Base-by-base conservation (phyloP, 495 filamentous ascomycete genomes). In the Monascus purpureus region DNA sequence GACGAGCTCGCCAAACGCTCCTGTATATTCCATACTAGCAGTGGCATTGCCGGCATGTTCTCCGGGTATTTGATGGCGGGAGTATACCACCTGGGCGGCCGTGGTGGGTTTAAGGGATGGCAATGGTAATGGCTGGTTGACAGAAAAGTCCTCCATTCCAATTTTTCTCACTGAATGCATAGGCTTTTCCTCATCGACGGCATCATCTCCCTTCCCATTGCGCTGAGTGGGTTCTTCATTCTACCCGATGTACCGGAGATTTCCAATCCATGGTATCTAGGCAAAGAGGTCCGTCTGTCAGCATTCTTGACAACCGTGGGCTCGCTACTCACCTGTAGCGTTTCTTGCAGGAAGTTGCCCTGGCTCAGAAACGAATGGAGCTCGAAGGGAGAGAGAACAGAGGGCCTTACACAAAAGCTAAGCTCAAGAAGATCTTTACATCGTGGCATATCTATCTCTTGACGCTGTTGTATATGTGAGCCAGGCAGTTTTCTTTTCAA, bases 161-260 rank as follows among this genome's bases (percentile, higher is more conserved):
- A 8, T 37, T 13, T n/a, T 1, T 31, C 22, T 25, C 13, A 29
- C n/a, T 7, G 1, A 15, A 1, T 6, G 14, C 13, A 1, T 15
- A 61, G 55, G 57, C 39, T 59, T 1, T 62, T 50, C 31, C 42
- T 66, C 6, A 49, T 68, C 25, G 59, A 68, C 30, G 64, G 62
- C 0, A 35, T 66, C 5, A 66, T 66, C 6, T 61, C 61, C 13
- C 40, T 66, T 6, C 64, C 64, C 2, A 46, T 68, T 2, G 63
- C 62, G 4, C 25, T 78, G 8, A 57, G 57, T 4, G 69, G 72
- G 1, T 78, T 69, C 48, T 67, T 75, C 28, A 38, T 77, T 18
- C 57, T 76, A 15, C 74, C 74, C 1, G 72, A 76, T 34, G 63
- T 74, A 0, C 74, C 72, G 0, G 61, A 72, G 35, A 77, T 70